Evolutionary conservation across 495 filamentous ascomycete genomes (phyloP), one percentile per base, ranked within the genome.

Genomic region (Pyronema omphalodes): DNA sequence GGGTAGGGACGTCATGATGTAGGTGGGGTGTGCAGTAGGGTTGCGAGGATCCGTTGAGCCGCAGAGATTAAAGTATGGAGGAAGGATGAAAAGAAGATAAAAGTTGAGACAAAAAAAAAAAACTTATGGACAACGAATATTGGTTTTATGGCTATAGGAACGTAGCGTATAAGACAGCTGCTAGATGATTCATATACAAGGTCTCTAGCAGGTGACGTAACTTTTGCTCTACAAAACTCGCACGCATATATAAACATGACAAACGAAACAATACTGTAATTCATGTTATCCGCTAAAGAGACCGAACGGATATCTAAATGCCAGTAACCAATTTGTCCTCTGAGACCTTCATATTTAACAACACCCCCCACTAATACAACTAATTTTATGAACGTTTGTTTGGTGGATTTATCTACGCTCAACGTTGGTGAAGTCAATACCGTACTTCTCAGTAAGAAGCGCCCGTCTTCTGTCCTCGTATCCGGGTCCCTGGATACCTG

Each of bases 401-500:
- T 29, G 23, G 23, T 29, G 5, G 23, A 29, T 29, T 36, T 52
- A 58, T 51, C 59, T 58, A 19, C 59, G 55, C 49, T 60, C 58
- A 4, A 74, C 72, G n/a, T 73, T 68, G 37, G 72, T 69, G 57
- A 96, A 78, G 51, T 94, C 88, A 57, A 94, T 77, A 53, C 89
- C 88, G 62, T 94, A 96, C 58, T 79, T 83, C 71, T 89, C 78
- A 74, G 89, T 84, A 65, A 99, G 76, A 51, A 87, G 76, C 68
- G 86, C 74, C 50, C 76, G 74, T 60, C 93, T 79, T 67, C 93
- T 73, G 73, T 96, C 87, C 57, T 82, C 81, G 57, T 94, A 98
- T 23, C 86, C 86, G 11, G 83, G 81, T 33, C 74, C 86, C 56
- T 82, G 76, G 55, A 98, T 84, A 19, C 84, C 89, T 94, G 23